These are phyloP conservation scores for Podospora sp. DNA, from an alignment of 495 filamentous ascomycete genomes.

Conservation along the genomic window DNA sequence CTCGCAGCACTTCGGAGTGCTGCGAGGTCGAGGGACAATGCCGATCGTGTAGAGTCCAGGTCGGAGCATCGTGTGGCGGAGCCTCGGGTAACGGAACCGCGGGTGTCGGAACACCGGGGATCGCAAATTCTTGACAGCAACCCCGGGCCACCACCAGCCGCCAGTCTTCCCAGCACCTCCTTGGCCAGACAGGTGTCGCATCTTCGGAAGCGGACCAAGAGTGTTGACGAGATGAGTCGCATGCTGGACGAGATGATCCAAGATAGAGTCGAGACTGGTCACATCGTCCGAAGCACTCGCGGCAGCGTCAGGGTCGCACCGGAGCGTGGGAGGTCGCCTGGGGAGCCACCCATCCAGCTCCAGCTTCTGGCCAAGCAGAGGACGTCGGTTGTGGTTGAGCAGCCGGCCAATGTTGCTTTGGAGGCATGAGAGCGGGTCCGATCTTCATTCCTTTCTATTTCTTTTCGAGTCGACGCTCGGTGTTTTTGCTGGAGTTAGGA, in stretches of 20 bases:
- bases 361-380: conserved; percentile 42
- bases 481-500: conserved; percentile 6
- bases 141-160: conserved; percentile 38
- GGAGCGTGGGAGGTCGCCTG: conserved; percentile 28
- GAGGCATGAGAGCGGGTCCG: conserved; percentile 35
- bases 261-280: conserved; percentile 73
- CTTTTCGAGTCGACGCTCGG: not conserved
- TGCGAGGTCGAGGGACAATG: conserved; percentile 81
- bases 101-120: conserved; percentile 45
- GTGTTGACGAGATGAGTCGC: conserved; percentile 83
- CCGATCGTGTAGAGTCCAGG: conserved; percentile 57
- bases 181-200: conserved; percentile 40
- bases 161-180: conserved; percentile 42
- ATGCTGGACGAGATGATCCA: conserved; percentile 96
- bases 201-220: conserved; percentile 60
- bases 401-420: conserved; percentile 30
- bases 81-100: conserved; percentile 35
- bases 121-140: conserved; percentile 49
- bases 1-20: conserved; percentile 83
- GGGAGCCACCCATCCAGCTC: conserved; percentile 37
- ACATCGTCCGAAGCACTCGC: conserved; percentile 60
- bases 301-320: conserved; percentile 56
- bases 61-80: conserved; percentile 39
- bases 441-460: conserved; percentile 19
- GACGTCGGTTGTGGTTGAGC: conserved; percentile 30